Conservation (phyloP, 257 asterid genomes). For the Forsythia suspensa region DNA sequence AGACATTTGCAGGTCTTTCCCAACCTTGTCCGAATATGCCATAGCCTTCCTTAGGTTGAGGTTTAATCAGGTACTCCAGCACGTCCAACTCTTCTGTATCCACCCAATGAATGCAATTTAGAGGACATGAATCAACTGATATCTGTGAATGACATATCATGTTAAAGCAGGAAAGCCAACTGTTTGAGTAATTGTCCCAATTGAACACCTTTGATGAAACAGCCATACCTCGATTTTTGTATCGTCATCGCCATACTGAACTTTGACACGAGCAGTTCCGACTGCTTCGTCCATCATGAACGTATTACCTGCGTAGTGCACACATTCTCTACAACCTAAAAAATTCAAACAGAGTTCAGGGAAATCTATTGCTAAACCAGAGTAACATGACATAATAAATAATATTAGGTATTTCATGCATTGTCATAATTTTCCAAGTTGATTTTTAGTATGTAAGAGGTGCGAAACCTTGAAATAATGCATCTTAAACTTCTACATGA, state of each 20-base stretch:
- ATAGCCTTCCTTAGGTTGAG: conserved; percentile 50
- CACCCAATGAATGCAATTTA: conserved; percentile 69
- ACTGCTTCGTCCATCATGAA: conserved; percentile 58
- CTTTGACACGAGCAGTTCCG: conserved; percentile 58
- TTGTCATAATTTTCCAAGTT: neutral
- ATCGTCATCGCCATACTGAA: conserved; percentile 56
- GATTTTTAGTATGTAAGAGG: too few species aligned
- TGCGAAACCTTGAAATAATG: too few species aligned
- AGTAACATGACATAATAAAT: too few species aligned
- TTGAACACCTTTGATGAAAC: neutral
- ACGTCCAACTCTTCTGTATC: conserved; percentile 46
- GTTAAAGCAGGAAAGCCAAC: neutral
- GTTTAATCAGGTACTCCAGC: conserved; percentile 50
- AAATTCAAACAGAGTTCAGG: neutral
- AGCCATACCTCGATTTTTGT: conserved; percentile 36
- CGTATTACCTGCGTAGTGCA: conserved; percentile 53
- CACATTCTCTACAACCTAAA: conserved; percentile 67
- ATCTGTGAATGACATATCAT: conserved; percentile 28
- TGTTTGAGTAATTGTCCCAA: neutral
- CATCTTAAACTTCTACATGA: too few species aligned
- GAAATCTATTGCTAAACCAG: too few species aligned
- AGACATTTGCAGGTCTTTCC: conserved; percentile 63
- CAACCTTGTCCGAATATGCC: conserved; percentile 72
- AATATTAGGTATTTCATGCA: neutral
- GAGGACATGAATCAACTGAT: conserved; percentile 62